phyloP scores from a whole-genome alignment of 129 eudicot species.

The Artemisia argyi region DNA sequence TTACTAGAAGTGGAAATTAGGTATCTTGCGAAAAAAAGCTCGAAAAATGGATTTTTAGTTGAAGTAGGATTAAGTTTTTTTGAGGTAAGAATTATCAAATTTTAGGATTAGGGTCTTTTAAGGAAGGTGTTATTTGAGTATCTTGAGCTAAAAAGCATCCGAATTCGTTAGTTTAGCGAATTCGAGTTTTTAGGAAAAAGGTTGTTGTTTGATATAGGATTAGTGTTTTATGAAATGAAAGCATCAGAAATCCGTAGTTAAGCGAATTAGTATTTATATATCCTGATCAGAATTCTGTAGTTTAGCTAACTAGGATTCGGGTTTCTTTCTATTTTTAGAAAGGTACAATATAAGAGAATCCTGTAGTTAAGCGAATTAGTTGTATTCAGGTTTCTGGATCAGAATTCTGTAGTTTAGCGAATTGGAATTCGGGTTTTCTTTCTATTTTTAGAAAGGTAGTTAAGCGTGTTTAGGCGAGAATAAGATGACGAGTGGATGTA shows the following conservation, averaged over 20 bases:
- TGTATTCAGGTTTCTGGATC: not conserved
- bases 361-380: not conserved
- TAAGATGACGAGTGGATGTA: conserved; percentile 56
- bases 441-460: not conserved
- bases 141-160: too few relatives aligned
- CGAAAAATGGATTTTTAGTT: not conserved
- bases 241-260: not conserved
- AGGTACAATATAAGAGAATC: not conserved
- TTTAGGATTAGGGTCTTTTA: not conserved
- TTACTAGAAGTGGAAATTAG: conserved; percentile 31
- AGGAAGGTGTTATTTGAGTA: not conserved
- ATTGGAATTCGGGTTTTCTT: not conserved
- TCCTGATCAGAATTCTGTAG: too few relatives aligned
- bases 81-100: not conserved
- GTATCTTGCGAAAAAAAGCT: not conserved
- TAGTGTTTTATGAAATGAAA: not conserved
- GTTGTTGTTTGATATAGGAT: not conserved
- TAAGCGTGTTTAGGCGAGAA: too few relatives aligned
- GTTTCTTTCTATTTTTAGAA: conserved; percentile 4
- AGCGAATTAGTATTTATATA: not conserved
- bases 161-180: too few relatives aligned
- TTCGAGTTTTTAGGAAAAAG: too few relatives aligned
- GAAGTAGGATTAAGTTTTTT: not conserved
- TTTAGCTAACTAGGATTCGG: not conserved
- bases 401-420: not conserved